A percentile compares a stretch with the other conserved stretches of the same genome.
phyloP scores from a whole-genome alignment of 495 filamentous ascomycete species.

The Rhypophila decipiens region DNA sequence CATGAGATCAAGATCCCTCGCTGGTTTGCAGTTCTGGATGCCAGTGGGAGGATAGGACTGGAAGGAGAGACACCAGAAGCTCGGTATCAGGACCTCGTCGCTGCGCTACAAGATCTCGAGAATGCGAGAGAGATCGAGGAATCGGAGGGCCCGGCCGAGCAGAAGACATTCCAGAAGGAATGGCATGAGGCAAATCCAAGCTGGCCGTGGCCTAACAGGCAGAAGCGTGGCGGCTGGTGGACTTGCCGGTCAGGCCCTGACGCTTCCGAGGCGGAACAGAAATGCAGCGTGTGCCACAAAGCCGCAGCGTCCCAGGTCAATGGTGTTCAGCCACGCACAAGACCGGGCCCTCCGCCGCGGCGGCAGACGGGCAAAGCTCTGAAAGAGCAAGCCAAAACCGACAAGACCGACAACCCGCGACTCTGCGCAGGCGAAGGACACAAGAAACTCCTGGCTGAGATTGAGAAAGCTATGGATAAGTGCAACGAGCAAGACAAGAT shows the following conservation, averaged over 20 bases:
- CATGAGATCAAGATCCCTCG: slow-evolving; percentile 18
- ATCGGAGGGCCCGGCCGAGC: not conserved
- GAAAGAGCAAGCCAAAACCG: no score
- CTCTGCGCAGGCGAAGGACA: slow-evolving; percentile 6
- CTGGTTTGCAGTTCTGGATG: slow-evolving; percentile 26
- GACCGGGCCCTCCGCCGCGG: not conserved
- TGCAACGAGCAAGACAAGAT: not conserved
- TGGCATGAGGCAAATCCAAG: slow-evolving; percentile 25
- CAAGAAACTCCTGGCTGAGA: slow-evolving; percentile 8
- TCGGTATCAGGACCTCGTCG: slow-evolving; percentile 9
- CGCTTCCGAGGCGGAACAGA: slow-evolving; percentile 24
- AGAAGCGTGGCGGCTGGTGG: slow-evolving; percentile 33
- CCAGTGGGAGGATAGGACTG: slow-evolving; percentile 7
- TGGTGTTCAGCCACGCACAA: not conserved
- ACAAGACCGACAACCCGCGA: no score
- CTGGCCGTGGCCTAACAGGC: slow-evolving; percentile 24
- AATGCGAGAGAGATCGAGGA: slow-evolving; percentile 1
- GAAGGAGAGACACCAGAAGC: slow-evolving; percentile 1
- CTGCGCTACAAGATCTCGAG: slow-evolving; percentile 5
- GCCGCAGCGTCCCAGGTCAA: not conserved
- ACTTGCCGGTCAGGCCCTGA: slow-evolving; percentile 26
- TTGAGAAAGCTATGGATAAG: slow-evolving; percentile 9
- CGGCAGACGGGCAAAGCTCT: not conserved
- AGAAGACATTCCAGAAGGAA: slow-evolving; percentile 18
- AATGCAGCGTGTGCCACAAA: slow-evolving; percentile 22